Base-by-base conservation (phyloP, 2,329 filamentous ascomycete species). In the Colletotrichum spaethianum region DNA sequence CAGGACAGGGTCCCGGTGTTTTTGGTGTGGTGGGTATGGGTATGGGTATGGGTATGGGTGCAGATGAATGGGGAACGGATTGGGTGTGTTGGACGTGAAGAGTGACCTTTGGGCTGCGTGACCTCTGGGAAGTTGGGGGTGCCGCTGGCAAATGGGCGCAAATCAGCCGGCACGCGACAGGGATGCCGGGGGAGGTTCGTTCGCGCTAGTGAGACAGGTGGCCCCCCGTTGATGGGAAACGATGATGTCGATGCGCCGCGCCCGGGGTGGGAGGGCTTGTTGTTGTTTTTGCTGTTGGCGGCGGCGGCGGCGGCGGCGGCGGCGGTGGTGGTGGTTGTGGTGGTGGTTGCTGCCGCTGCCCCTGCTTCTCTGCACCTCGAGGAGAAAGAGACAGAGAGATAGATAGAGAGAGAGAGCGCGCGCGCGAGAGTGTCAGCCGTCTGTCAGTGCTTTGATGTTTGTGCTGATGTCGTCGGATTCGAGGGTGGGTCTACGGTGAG, bases 181-280 rank as follows among this genome's bases (percentile, higher is more conserved):
- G 70, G 73, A 70, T 70, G 46, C 67, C 44, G 57, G 73, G 67
- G 68, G 63, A 71, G 71, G 72, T 69, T 74, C 71, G 73, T 72
- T 73, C 67, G 72, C 73, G 73, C 71, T 74, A 74, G 73, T 74
- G 73, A 72, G 73, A 74, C 71, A 72, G 52, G 55, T 57, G 59
- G 69, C 53, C 64, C 64, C 70, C 70, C 60, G 59, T 72, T 72
- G 53, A 70, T 69, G 70, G 59, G 70, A 69, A 72, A 72, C 70
- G 65, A 72, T 72, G 65, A 72, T 72, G 70, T 72, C 70, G 70
- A 72, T 72, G 66, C 65, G 64, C 64, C 68, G 69, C 59, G 59
- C 57, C 69, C 50, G 69, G 52, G 64, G 64, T 44, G 60, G 44
- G 23, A 1, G 23, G 48, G 36, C 14, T 62, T 14, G 38, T 36